phyloP scores from a whole-genome alignment of 768 basidiomycete species.

The Sarcodon sp. region DNA sequence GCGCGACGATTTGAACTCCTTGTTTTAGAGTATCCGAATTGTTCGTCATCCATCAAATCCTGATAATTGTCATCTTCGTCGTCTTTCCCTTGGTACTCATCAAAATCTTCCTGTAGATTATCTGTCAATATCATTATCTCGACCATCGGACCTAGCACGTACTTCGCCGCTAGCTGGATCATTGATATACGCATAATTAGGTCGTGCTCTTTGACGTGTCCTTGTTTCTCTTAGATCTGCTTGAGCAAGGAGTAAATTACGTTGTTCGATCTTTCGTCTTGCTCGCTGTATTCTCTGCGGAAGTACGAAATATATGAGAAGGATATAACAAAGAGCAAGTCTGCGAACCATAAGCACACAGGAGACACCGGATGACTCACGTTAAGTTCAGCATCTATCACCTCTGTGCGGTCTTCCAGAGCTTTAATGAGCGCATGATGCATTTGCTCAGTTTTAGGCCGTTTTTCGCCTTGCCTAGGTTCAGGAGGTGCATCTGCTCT shows the following conservation, averaged over 20 bases:
- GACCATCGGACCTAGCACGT: slow-evolving; percentile 17
- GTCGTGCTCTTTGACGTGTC: slow-evolving; percentile 60
- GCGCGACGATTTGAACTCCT: slow-evolving; percentile 7
- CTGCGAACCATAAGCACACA: slow-evolving; percentile 4
- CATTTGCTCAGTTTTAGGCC: slow-evolving; percentile 39
- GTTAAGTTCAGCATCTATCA: slow-evolving; percentile 55
- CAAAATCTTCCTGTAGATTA: slow-evolving; percentile 39
- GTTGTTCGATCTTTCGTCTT: slow-evolving; percentile 59
- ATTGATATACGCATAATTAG: slow-evolving; percentile 74
- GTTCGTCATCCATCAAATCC: slow-evolving; percentile 31
- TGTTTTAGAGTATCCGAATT: slow-evolving; percentile 13
- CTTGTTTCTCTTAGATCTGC: slow-evolving; percentile 71
- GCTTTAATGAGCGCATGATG: slow-evolving; percentile 50
- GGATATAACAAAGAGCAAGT: slow-evolving; percentile 1
- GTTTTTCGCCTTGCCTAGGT: slow-evolving; percentile 33
- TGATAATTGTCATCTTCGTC: slow-evolving; percentile 48
- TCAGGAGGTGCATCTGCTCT: slow-evolving; percentile 35
- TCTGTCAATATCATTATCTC: slow-evolving; percentile 21
- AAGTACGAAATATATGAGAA: slow-evolving; percentile 2
- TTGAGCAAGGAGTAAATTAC: slow-evolving; percentile 50
- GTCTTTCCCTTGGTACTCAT: slow-evolving; percentile 59
- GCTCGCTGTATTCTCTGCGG: slow-evolving; percentile 57
- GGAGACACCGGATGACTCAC: slow-evolving; percentile 33
- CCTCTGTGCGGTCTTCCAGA: slow-evolving; percentile 51
- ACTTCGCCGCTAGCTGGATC: slow-evolving; percentile 47